These are phyloP conservation scores for Penicillium polonicum DNA, from an alignment of 2,329 filamentous ascomycete species.

Conservation along the genomic window DNA sequence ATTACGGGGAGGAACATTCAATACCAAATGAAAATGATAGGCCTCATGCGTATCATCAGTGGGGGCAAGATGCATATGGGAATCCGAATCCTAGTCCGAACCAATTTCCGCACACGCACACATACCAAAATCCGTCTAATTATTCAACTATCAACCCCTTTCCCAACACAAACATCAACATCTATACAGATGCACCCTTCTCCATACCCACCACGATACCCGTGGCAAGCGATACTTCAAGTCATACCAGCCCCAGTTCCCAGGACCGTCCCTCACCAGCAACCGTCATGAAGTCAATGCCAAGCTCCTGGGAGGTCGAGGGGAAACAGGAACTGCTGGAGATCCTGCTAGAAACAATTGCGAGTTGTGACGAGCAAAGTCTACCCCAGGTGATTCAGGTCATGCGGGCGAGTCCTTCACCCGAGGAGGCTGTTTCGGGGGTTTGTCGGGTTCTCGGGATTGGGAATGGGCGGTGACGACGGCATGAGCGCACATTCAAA, in stretches of 20 bases:
- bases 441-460: conserved; percentile 27
- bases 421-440: conserved; percentile 30
- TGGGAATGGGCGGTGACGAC: not conserved
- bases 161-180: not conserved
- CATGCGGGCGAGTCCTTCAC: conserved; percentile 28
- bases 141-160: conserved; percentile 3
- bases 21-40: not conserved
- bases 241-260: not conserved
- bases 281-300: conserved; percentile 12
- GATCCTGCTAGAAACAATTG: conserved; percentile 28
- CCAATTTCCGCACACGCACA: not conserved
- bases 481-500: not conserved
- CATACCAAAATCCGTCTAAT: conserved; percentile 1
- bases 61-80: not conserved
- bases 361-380: conserved; percentile 27
- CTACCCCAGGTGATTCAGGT: conserved; percentile 30
- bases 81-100: not conserved
- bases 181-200: not conserved
- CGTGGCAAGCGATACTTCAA: not conserved
- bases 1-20: not conserved
- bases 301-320: conserved; percentile 25
- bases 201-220: not conserved
- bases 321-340: conserved; percentile 28
- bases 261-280: conserved; percentile 3
- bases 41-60: not conserved